Percentiles rank a stretch among this genome's conserved stretches.
phyloP scores from a whole-genome alignment of 1,284 basidiomycete genomes.

The Lentinula novae-zelandiae region DNA sequence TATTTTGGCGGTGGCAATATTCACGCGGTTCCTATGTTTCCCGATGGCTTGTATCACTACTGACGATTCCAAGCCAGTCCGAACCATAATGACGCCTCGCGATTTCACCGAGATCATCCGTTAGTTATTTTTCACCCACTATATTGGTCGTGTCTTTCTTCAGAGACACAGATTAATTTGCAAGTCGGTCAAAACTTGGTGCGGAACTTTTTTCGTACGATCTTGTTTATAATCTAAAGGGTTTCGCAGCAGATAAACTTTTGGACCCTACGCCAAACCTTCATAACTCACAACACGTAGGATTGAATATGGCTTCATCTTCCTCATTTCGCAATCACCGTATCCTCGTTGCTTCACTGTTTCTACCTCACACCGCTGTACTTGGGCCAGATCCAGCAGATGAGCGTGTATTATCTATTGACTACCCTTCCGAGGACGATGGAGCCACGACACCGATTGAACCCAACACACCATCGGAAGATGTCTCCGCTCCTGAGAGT shows the following conservation, averaged over 20 bases:
- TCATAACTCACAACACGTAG: neutral
- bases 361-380: conserved; percentile 68
- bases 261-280: neutral
- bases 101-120: neutral
- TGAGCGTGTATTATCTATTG: neutral
- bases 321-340: conserved; percentile 65
- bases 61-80: neutral
- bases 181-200: neutral
- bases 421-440: neutral
- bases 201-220: no score
- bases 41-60: neutral
- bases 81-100: neutral
- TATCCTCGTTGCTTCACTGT: conserved; percentile 73
- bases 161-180: neutral
- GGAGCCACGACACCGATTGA: neutral
- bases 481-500: neutral
- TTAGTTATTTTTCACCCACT: neutral
- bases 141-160: neutral
- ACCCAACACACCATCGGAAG: neutral
- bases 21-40: neutral
- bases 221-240: neutral
- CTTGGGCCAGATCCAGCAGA: conserved; percentile 44
- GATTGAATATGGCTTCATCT: conserved; percentile 38
- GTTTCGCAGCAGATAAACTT: neutral
- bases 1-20: no score